Evolutionary conservation across 495 filamentous ascomycete genomes (phyloP), one percentile per base, ranked within the genome.

Genomic region (Penicillium crystallinum): DNA sequence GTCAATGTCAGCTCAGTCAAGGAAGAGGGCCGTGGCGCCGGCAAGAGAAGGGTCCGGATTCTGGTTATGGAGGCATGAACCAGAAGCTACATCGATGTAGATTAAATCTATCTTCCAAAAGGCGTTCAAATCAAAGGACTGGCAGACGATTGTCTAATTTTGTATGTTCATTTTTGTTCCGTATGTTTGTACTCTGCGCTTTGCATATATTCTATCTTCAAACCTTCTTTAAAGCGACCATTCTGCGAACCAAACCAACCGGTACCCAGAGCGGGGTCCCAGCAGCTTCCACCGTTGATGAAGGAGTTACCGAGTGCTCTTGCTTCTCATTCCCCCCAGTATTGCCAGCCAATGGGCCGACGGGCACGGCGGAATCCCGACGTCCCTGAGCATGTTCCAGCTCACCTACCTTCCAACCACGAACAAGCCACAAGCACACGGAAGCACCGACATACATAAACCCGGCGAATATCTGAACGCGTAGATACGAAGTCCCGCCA

Each of bases 1-100:
- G 92, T 99, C 1, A 83, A 83, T 58, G 88, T 99, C 54, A 89
- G 81, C 59, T 95, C 96, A 64, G 84, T 91, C 59, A 89, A 89
- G 78, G 95, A 97, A 65, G 89, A 93, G 74, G 68, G 71, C 22
- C 72, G 74, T 17, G 81, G 80, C 27, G 96, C 90, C 15, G 95
- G 95, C 44, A 99, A 99, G 81, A 82, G 93, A 59, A 90, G 72
- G 43, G 74, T 77, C 0, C 57, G 74, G 15, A 69, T 76, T 19
- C 54, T 77, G 49, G 65, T 77, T 40, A 65, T 60, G 18, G 63
- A 62, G 36, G 33, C 55, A 15, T 46, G 40, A 47, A 21, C 54
- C 37, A 60, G 49, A 52, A 49, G 47, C 14, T 46, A 34, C 23
- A 19, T 31, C 21, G 7, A 55, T 60, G 46, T 55, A 53, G 18